Conservation (phyloP, 495 filamentous ascomycete species). For the Podospora fimiseda region DNA sequence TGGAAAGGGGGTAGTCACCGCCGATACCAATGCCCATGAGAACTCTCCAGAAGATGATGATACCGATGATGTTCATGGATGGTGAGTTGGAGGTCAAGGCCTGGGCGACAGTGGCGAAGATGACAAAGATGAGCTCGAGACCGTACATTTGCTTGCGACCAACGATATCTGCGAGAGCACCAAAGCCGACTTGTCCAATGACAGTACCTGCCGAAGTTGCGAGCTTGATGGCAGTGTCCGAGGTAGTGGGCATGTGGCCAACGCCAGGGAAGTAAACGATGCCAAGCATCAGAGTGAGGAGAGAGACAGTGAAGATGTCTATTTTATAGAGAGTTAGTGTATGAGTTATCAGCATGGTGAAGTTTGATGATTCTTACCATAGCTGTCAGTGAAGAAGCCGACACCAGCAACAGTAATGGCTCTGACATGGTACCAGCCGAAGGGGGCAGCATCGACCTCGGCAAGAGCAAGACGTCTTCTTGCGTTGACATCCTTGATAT, state of each 20-base stretch:
- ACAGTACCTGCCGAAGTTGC: constrained; percentile 84
- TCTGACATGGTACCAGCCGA: constrained; percentile 70
- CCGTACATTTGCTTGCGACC: constrained; percentile 85
- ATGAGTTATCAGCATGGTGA: no score
- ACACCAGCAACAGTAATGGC: constrained; percentile 68
- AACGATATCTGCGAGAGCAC: constrained; percentile 69
- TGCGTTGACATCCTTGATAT: constrained; percentile 65
- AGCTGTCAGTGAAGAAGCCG: constrained; percentile 66
- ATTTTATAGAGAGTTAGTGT: constrained; percentile 20
- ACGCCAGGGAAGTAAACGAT: constrained; percentile 59
- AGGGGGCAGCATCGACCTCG: constrained; percentile 68
- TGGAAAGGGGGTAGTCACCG: constrained; percentile 79
- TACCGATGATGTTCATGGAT: constrained; percentile 63
- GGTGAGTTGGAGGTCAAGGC: constrained; percentile 61
- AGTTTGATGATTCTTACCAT: constrained; percentile 67
- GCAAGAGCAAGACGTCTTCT: constrained; percentile 63
- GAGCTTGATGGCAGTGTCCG: constrained; percentile 82
- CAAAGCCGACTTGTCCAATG: constrained; percentile 77
- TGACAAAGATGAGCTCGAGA: constrained; percentile 81
- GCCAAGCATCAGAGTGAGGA: constrained; percentile 62
- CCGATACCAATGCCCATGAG: constrained; percentile 74
- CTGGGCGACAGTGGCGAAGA: constrained; percentile 75
- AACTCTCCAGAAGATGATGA: constrained; percentile 86
- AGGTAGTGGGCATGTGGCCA: constrained; percentile 52
- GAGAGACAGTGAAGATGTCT: constrained; percentile 68